Percentiles rank a stretch among this genome's conserved stretches.
These are phyloP conservation scores for Cryphonectria radicalis DNA, from an alignment of 2,329 filamentous ascomycete genomes.

Conservation along the genomic window DNA sequence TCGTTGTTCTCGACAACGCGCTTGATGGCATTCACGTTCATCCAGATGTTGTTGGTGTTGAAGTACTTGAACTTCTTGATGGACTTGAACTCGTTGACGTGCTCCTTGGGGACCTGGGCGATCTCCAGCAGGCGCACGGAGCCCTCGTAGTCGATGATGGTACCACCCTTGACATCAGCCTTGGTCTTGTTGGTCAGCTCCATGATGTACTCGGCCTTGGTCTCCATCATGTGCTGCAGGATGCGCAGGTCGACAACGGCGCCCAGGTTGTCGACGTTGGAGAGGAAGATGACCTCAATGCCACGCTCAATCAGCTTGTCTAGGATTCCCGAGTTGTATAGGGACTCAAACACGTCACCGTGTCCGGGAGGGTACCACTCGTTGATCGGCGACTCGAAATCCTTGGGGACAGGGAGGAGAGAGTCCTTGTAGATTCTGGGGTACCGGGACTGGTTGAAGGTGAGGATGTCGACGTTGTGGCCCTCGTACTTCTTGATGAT, in stretches of 20 bases:
- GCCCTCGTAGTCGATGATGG: conserved; percentile 99
- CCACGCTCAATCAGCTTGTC: conserved; percentile 95
- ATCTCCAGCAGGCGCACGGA: conserved; percentile 97
- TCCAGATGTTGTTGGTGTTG: conserved; percentile 99
- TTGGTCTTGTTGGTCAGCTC: conserved; percentile 99
- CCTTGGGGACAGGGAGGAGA: conserved; percentile 91
- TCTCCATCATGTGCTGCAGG: conserved; percentile 99
- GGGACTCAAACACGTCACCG: conserved; percentile 99
- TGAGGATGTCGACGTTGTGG: conserved; percentile 98
- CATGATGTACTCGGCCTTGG: conserved; percentile 98
- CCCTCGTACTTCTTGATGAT: conserved; percentile 99
- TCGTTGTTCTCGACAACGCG: conserved; percentile 98
- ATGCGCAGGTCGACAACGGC: conserved; percentile 98
- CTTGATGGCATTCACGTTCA: conserved; percentile 97
- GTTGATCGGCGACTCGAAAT: conserved; percentile 80
- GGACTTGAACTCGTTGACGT: conserved; percentile 99
- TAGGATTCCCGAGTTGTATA: conserved; percentile 98
- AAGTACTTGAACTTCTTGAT: conserved; percentile 99
- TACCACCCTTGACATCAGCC: conserved; percentile 99
- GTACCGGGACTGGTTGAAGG: conserved; percentile 99
- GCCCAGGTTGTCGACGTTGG: conserved; percentile 98
- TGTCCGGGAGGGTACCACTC: conserved; percentile 99
- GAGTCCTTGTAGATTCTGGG: conserved; percentile 98
- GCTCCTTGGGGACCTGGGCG: conserved; percentile 98
- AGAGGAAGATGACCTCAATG: conserved; percentile 97